Base-by-base conservation (phyloP, 257 asterid species). In the Linaria vulgaris region DNA sequence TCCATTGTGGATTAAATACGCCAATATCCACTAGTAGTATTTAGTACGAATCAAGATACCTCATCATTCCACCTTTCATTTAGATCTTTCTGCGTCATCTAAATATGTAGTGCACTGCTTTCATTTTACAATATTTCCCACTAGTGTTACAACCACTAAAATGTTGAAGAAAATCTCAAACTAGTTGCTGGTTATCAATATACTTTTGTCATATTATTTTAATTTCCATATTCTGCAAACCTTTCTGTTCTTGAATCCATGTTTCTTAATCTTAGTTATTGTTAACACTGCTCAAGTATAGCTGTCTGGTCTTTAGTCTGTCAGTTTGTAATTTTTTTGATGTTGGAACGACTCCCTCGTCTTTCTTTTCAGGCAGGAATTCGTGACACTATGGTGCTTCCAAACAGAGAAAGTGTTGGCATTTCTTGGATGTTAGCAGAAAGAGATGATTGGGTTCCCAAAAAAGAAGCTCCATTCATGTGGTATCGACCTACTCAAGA, bases 351-450 rank as follows among this genome's bases (percentile, higher is more conserved):
- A 67, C 23, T 47, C 65, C 27, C 2, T 1, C 31, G 25, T 63
- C 49, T 70, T 67, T 74, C 63, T 61, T 57, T 69, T 75, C 94
- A 92, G 98, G 86, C 83, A 20, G 90, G 87, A 46, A 76, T 92
- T 60, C 95, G 96, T 52, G 99, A 92, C 54, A 72, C 95, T 48
- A 61, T 87, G 70, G 99, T 92, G 54, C 91, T 85, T 65, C 99
- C 99, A 39, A 85, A 92, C 76, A 72, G 89, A 46, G 97, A 83
- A 73, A 74, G 78, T 68, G 48, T 83, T 31, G 67, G 78, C 56
- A 61, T 92, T 61, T 89, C 95, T 63, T 89, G 94, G 89, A 92
- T 92, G 99, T 48, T 79, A 67, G 96, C 96, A 0, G 97, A 92
- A 72, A 85, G 87, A 78, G 88, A 89, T 52, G 97, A 92, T 63